Base-by-base conservation (phyloP, 805 yeast species). In the Saturnispora hagleri region DNA sequence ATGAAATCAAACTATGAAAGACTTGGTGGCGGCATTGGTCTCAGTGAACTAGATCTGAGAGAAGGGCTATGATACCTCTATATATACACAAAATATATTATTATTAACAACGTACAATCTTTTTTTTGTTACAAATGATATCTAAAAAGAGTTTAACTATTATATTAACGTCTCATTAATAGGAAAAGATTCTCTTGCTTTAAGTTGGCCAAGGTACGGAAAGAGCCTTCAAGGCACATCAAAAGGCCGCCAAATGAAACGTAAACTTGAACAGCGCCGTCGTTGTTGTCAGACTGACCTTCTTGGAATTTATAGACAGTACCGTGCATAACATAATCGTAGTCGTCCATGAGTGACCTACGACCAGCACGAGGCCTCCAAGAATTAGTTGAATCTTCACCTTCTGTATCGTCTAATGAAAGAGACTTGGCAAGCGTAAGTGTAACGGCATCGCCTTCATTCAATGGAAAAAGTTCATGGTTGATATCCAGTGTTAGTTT, bases 301-400 rank as follows among this genome's bases (percentile, higher is more conserved):
- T 93, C 99, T 67, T 91, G 97, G 65, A 93, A 93, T 68, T 91
- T 90, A 75, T 93, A 93, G 45, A 93, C 95, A 6, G 96, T 89
- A 51, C 99, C 99, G 67, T 90, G 82, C 98, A 93, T 91, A 58
- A 93, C 98, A 62, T 93, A 93, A 68, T 91, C 98, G 72, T 89
- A 91, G 65, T 93, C 98, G 67, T 91, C 97, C 58, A 97, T 96
- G 62, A 91, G 75, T 5, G 95, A 79, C 63, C 84, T 79, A 59
- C 89, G 96, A 53, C 84, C 86, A 12, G 86, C 77, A 68, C 79
- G 86, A 44, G 96, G 95, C 66, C 89, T 77, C 90, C 91, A 85
- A 38, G 42, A 38, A 18, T 38, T 20, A 26, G 86, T 79, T 26
- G 48, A 43, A 28, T 53, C 42, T 7, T 38, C 42, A 18, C 42